Evolutionary conservation across 2,329 filamentous ascomycete genomes (phyloP).

Genomic region (Torrubiella hemipterigena): DNA sequence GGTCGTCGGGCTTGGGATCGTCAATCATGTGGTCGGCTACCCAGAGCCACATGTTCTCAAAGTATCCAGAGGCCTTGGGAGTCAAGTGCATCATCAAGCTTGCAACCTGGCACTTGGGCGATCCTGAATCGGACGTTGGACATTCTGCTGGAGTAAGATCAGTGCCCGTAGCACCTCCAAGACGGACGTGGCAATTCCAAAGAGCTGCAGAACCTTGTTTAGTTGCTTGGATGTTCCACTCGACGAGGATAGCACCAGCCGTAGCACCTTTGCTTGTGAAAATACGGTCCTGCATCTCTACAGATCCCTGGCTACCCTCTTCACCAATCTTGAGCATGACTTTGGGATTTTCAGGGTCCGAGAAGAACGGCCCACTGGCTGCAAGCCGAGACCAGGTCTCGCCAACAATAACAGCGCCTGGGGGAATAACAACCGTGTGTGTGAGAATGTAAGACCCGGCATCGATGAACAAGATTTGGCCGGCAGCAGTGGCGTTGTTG

Average conservation of each 20-base stretch:
- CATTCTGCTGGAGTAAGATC: slow-evolving; percentile 50
- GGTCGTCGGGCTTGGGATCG: slow-evolving; percentile 1
- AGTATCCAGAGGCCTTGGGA: slow-evolving; percentile 31
- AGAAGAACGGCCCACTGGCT: slow-evolving; percentile 11
- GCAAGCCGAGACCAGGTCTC: slow-evolving; percentile 19
- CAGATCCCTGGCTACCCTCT: slow-evolving; percentile 45
- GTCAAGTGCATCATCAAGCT: slow-evolving; percentile 40
- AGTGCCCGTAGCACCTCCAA: slow-evolving; percentile 59
- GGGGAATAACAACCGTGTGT: slow-evolving; percentile 19
- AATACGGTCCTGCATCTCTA: slow-evolving; percentile 60
- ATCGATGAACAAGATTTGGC: slow-evolving; percentile 17
- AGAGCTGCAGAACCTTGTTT: slow-evolving; percentile 23
- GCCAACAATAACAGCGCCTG: slow-evolving; percentile 21
- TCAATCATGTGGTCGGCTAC: slow-evolving; percentile 49
- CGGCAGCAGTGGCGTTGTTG: neutral
- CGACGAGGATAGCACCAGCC: slow-evolving; percentile 55
- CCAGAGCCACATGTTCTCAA: slow-evolving; percentile 52
- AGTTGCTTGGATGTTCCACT: slow-evolving; percentile 41
- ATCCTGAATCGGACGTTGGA: slow-evolving; percentile 27
- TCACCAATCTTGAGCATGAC: slow-evolving; percentile 55
- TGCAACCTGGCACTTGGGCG: slow-evolving; percentile 47
- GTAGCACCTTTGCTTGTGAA: slow-evolving; percentile 54
- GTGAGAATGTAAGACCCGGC: slow-evolving; percentile 30
- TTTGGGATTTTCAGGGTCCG: slow-evolving; percentile 27
- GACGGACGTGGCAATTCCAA: slow-evolving; percentile 58